These are phyloP conservation scores for Saussurea involucrata DNA, from an alignment of 129 eudicot genomes.

Conservation along the genomic window DNA sequence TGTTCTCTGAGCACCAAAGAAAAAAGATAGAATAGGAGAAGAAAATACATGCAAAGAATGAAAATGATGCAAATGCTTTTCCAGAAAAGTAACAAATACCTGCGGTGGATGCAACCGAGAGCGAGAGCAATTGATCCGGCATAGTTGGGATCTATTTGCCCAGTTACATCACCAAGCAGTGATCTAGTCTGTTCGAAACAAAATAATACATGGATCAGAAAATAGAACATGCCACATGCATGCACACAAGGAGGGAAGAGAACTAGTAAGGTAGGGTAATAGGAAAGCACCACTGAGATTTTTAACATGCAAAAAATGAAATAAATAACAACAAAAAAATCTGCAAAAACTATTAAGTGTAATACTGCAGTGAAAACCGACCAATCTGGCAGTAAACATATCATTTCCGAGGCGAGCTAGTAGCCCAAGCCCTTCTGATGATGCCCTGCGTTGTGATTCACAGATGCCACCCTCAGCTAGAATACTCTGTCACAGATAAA, in stretches of 20 bases:
- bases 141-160: constrained; percentile 54
- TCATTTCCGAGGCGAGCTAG: constrained; percentile 93
- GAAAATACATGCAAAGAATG: neutral
- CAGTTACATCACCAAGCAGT: constrained; percentile 61
- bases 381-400: constrained; percentile 89
- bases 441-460: constrained; percentile 96
- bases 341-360: neutral
- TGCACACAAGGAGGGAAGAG: neutral
- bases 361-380: constrained; percentile 23
- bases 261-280: neutral
- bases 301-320: neutral
- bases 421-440: constrained; percentile 94
- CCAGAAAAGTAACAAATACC: constrained; percentile 39
- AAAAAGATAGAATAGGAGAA: neutral
- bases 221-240: constrained; percentile 5
- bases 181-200: constrained; percentile 55
- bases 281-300: constrained; percentile 4
- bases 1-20: neutral
- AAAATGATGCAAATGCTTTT: neutral
- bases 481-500: constrained; percentile 57
- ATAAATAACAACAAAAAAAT: neutral
- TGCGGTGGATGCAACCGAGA: constrained; percentile 96
- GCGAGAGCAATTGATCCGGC: constrained; percentile 89
- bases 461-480: constrained; percentile 89
- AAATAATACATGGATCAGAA: constrained; percentile 18